phyloP scores from a whole-genome alignment of 2,329 filamentous ascomycete genomes.

The Pseudopyrenochaeta lycopersici region DNA sequence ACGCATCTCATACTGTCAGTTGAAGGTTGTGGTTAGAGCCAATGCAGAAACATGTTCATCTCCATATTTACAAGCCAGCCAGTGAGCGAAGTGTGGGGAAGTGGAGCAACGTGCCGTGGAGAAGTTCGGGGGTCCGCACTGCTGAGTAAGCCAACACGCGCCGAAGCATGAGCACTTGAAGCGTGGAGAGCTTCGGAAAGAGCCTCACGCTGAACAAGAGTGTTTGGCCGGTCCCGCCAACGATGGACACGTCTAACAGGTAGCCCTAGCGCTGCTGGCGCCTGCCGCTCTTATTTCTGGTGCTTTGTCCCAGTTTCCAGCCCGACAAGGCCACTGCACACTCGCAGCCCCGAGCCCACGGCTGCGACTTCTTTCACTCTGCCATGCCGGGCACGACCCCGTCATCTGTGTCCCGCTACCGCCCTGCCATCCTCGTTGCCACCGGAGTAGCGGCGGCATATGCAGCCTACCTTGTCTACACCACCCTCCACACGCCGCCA shows the following conservation, averaged over 20 bases:
- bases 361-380: constrained; percentile 13
- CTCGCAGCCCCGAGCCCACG: constrained; percentile 1
- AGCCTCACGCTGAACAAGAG: not conserved
- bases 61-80: too few relatives aligned
- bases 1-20: not conserved
- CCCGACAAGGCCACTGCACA: not conserved
- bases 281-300: not conserved
- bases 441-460: constrained; percentile 66
- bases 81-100: not conserved
- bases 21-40: not conserved
- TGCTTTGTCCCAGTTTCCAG: not conserved
- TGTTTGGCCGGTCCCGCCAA: constrained; percentile 3
- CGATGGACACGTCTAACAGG: constrained; percentile 21
- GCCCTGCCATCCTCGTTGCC: constrained; percentile 62
- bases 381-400: constrained; percentile 44
- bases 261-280: constrained; percentile 20
- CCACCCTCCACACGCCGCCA: constrained; percentile 41
- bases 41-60: not conserved
- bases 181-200: not conserved
- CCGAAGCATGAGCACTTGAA: too few relatives aligned
- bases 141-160: constrained; percentile 14
- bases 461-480: constrained; percentile 68
- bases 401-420: constrained; percentile 49
- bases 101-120: not conserved
- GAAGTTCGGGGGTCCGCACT: constrained; percentile 13